Evolutionary conservation across 2,329 filamentous ascomycete genomes (phyloP).

Genomic region (Alternaria brassicae): DNA sequence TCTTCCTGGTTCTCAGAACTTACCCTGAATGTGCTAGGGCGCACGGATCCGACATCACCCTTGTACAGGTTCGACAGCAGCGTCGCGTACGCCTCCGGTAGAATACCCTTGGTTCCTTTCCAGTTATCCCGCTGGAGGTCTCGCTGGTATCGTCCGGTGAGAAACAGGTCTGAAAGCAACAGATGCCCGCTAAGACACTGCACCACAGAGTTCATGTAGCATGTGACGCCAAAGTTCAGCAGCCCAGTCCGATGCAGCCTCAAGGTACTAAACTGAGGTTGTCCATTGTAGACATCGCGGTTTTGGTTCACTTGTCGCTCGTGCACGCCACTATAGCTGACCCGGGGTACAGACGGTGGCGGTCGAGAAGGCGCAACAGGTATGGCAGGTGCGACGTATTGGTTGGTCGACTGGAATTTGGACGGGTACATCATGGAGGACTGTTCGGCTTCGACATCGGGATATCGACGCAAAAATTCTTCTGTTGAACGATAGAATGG

Average conservation of each 20-base stretch:
- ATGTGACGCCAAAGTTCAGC: slow-evolving; percentile 80
- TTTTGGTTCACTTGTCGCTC: slow-evolving; percentile 58
- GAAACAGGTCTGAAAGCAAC: slow-evolving; percentile 68
- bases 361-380: slow-evolving; percentile 68
- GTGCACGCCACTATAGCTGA: slow-evolving; percentile 82
- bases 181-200: slow-evolving; percentile 81
- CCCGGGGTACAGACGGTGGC: slow-evolving; percentile 62
- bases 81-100: slow-evolving; percentile 68
- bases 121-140: slow-evolving; percentile 67
- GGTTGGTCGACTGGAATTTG: slow-evolving; percentile 50
- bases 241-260: slow-evolving; percentile 73
- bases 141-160: slow-evolving; percentile 65
- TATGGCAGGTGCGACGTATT: slow-evolving; percentile 60
- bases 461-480: slow-evolving; percentile 84
- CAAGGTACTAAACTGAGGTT: slow-evolving; percentile 53
- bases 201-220: slow-evolving; percentile 91
- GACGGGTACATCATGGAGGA: slow-evolving; percentile 60
- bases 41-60: slow-evolving; percentile 57
- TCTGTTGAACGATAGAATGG: slow-evolving; percentile 72
- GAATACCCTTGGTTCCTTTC: slow-evolving; percentile 69
- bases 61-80: slow-evolving; percentile 69
- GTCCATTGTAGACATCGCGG: slow-evolving; percentile 54
- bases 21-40: slow-evolving; percentile 57
- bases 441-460: slow-evolving; percentile 67
- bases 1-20: slow-evolving; percentile 2